Percentiles rank a stretch among this genome's conserved stretches.
Evolutionary conservation across 1,284 basidiomycete genomes (phyloP).

Genomic region (Naganishia sp.): DNA sequence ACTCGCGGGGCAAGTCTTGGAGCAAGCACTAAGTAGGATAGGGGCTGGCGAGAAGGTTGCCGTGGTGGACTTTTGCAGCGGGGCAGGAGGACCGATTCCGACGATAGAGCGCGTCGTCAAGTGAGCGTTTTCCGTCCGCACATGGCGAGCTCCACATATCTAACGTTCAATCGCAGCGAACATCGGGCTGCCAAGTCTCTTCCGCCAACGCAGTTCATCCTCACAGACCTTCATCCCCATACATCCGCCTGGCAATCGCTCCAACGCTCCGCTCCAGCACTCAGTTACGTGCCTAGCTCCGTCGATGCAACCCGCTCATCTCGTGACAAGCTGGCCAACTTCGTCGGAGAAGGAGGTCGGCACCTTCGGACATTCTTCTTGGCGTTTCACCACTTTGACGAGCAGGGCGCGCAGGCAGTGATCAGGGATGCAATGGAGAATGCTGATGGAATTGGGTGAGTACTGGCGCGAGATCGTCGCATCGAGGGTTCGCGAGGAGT

Average conservation of each 20-base stretch:
- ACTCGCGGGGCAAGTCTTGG: slow-evolving; percentile 39
- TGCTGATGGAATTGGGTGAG: slow-evolving; percentile 46
- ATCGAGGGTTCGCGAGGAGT: too few species aligned
- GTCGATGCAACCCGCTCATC: slow-evolving; percentile 43
- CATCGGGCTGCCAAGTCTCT: slow-evolving; percentile 21
- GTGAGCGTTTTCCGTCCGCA: slow-evolving; percentile 35
- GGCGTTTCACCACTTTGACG: slow-evolving; percentile 49
- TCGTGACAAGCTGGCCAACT: slow-evolving; percentile 4
- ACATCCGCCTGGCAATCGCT: slow-evolving; percentile 23
- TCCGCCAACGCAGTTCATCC: slow-evolving; percentile 30
- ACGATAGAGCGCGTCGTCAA: slow-evolving; percentile 44
- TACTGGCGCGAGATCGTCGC: neutral
- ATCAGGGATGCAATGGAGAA: slow-evolving; percentile 45
- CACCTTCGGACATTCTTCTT: slow-evolving; percentile 46
- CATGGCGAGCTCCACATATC: too few species aligned
- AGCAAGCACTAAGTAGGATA: slow-evolving; percentile 36
- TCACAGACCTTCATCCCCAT: slow-evolving; percentile 34
- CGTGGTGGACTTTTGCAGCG: slow-evolving; percentile 48
- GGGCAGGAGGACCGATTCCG: slow-evolving; percentile 46
- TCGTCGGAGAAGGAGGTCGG: slow-evolving; percentile 16
- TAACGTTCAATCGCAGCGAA: slow-evolving; percentile 3
- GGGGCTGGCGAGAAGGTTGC: slow-evolving; percentile 30
- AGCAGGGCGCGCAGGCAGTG: slow-evolving; percentile 40
- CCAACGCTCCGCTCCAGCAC: slow-evolving; percentile 25
- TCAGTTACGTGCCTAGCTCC: slow-evolving; percentile 40